A percentile compares a stretch with the other conserved stretches of the same genome.
Evolutionary conservation across 1,284 basidiomycete species (phyloP).

Genomic region (Boletus smithii): DNA sequence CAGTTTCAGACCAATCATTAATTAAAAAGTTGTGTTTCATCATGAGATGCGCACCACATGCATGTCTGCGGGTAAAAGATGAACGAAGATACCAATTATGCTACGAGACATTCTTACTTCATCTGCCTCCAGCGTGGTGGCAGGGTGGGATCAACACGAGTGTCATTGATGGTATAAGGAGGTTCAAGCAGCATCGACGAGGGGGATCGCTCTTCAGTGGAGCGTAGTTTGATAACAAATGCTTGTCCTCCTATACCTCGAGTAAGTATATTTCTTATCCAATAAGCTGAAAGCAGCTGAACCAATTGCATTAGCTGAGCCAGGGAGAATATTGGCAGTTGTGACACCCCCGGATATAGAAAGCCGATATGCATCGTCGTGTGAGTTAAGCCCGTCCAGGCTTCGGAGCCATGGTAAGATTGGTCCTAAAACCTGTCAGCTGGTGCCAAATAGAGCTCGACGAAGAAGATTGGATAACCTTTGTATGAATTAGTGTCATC

Average conservation of each 20-base stretch:
- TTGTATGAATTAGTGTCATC: slow-evolving; percentile 45
- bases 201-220: slow-evolving; percentile 43
- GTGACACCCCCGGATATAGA: slow-evolving; percentile 53
- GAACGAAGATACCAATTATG: neutral
- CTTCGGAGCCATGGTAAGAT: slow-evolving; percentile 41
- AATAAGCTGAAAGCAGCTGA: neutral
- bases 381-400: slow-evolving; percentile 33
- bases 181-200: slow-evolving; percentile 50
- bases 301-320: slow-evolving; percentile 62
- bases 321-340: slow-evolving; percentile 63
- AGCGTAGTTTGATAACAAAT: slow-evolving; percentile 53
- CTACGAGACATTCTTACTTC: slow-evolving; percentile 34
- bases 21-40: neutral
- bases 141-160: slow-evolving; percentile 28
- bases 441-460: neutral
- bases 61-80: slow-evolving; percentile 36
- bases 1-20: slow-evolving; percentile 2
- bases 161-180: slow-evolving; percentile 40
- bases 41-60: slow-evolving; percentile 38
- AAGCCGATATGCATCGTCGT: slow-evolving; percentile 34
- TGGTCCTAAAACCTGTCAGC: slow-evolving; percentile 29
- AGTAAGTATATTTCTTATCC: slow-evolving; percentile 9
- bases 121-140: slow-evolving; percentile 50
- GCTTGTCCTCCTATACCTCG: slow-evolving; percentile 45
- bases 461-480: slow-evolving; percentile 25